Conservation (phyloP, 495 filamentous ascomycete species). For the Lasiosphaeria ovina region DNA sequence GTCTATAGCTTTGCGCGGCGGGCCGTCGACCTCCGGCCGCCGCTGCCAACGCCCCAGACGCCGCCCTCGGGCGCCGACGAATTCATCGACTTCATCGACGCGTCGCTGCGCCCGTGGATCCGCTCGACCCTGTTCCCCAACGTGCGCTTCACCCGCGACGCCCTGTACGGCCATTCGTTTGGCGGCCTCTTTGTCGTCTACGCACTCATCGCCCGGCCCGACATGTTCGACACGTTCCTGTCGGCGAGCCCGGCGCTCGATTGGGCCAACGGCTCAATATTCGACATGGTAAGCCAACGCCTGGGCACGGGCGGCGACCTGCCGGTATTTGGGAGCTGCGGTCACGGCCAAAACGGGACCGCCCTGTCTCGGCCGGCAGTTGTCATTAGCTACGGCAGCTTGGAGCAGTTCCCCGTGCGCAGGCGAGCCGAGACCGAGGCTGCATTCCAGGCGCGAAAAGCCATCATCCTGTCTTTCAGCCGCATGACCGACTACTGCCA, state of each 20-base stretch:
- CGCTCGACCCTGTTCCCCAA: slow-evolving; percentile 14
- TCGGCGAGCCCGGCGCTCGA: slow-evolving; percentile 14
- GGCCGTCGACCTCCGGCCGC: slow-evolving; percentile 17
- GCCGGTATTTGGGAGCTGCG: background rate
- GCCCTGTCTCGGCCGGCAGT: slow-evolving; percentile 14
- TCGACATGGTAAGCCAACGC: slow-evolving; percentile 11
- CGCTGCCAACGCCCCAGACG: slow-evolving; percentile 6
- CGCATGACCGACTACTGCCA: slow-evolving; percentile 9
- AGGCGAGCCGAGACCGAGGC: slow-evolving; percentile 20
- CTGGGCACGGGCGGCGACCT: slow-evolving; percentile 15
- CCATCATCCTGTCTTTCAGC: slow-evolving; percentile 4
- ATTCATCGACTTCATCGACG: slow-evolving; percentile 19
- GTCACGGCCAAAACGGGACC: background rate
- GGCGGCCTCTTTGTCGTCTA: slow-evolving; percentile 18
- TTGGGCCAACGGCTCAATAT: slow-evolving; percentile 14
- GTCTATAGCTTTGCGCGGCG: slow-evolving; percentile 16
- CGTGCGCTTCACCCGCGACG: slow-evolving; percentile 15
- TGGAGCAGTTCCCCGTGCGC: slow-evolving; percentile 19
- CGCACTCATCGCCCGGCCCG: slow-evolving; percentile 9
- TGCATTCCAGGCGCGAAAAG: slow-evolving; percentile 15
- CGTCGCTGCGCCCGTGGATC: slow-evolving; percentile 16
- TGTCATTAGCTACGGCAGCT: slow-evolving; percentile 16
- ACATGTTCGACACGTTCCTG: slow-evolving; percentile 20
- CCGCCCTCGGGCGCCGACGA: slow-evolving; percentile 11
- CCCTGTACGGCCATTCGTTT: slow-evolving; percentile 19